Conservation (phyloP, 768 basidiomycete genomes). For the Mycena haematopus region DNA sequence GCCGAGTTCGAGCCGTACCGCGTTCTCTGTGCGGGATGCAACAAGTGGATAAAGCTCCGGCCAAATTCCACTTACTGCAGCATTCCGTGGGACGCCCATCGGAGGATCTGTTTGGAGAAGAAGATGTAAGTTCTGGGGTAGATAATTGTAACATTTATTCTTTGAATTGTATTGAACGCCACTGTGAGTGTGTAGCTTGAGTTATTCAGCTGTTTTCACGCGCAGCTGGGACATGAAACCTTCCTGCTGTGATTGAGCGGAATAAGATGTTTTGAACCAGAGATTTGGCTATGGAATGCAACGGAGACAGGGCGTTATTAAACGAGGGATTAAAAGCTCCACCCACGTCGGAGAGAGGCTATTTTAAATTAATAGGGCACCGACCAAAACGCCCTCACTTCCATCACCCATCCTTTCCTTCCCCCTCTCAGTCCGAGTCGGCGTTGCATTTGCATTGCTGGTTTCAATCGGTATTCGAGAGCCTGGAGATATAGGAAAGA, state of each 20-base stretch:
- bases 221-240: neutral
- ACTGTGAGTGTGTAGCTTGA: neutral
- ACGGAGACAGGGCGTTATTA: neutral
- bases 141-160: neutral
- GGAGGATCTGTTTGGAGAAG: constrained; percentile 82
- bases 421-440: no score
- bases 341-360: no score
- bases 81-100: constrained; percentile 86
- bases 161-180: neutral
- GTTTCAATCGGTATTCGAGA: no score
- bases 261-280: neutral
- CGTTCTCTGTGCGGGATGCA: constrained; percentile 78
- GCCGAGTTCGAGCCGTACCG: constrained; percentile 58
- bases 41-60: constrained; percentile 84
- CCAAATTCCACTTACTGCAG: constrained; percentile 88
- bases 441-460: no score
- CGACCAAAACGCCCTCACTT: no score
- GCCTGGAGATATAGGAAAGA: no score
- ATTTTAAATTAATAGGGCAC: no score
- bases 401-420: no score
- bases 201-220: neutral
- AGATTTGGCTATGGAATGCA: neutral
- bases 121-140: constrained; percentile 60
- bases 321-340: neutral
- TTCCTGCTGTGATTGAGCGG: neutral